Base-by-base conservation (phyloP, 176 grass and related monocot species). In the Rhynchospora breviuscula region DNA sequence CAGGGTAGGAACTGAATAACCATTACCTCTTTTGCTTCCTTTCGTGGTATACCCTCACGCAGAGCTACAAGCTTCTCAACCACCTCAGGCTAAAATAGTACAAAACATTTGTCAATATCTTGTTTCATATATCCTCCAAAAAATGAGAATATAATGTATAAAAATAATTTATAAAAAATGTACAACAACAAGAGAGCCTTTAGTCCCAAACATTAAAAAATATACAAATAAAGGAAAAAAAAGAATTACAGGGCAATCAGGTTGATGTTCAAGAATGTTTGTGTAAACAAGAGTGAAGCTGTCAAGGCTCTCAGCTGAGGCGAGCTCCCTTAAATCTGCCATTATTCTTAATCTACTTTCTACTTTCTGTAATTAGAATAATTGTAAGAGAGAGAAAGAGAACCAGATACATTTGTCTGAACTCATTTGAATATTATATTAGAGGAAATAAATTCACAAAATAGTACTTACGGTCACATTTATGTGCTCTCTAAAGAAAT, bases 21-120 rank as follows among this genome's bases (percentile, higher is more conserved):
- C 4, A 31, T 91, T 89, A 99, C 97, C 93, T 99, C 93, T 83
- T 96, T 99, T 59, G 97, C 93, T 94, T 99, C 93, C 81, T 96
- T 99, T 53, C 87, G 81, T 82, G 97, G 97, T 81, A 96, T 99
- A 63, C 91, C 97, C 86, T 99, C 97, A 17, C 93, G 83, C 79
- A 99, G 29, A 29, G 88, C 97, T 84, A 99, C 93, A 61, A 99
- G 93, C 84, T 96, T 99, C 88, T 99, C 97, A n/a, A 99, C 97
- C 59, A 99, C 97, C 60, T 99, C 97, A 84, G 97, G 70, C 97
- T 99, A 85, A 49, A 91, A 73, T 21, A 86, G 58, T 23, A 29
- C 8, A 10, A 77, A 78, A 79, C 71, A 5, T 73, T 73, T 59
- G 57, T 75, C 73, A 91, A 70, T 44, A 88, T 59, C 47, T 86